A percentile compares a stretch with the other conserved stretches of the same genome.
Conservation (phyloP, 805 yeast genomes). For the Hanseniaspora valbyensis region DNA sequence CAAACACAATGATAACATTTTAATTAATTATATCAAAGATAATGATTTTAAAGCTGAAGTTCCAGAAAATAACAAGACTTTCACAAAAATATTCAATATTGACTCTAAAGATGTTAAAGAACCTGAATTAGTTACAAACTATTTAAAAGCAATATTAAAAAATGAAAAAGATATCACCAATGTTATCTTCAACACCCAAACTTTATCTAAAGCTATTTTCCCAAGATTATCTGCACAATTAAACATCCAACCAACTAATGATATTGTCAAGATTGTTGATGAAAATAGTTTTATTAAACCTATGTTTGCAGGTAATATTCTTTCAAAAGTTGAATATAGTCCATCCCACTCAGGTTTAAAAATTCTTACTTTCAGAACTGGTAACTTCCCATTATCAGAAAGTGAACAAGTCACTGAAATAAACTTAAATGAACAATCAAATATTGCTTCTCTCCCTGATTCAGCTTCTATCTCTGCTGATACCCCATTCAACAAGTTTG, state of each 20-base stretch:
- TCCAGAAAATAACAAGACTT: slow-evolving; percentile 35
- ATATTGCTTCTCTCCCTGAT: slow-evolving; percentile 40
- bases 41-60: slow-evolving; percentile 23
- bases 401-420: slow-evolving; percentile 26
- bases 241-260: slow-evolving; percentile 81
- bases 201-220: slow-evolving; percentile 73
- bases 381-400: slow-evolving; percentile 18
- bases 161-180: slow-evolving; percentile 44
- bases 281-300: slow-evolving; percentile 78
- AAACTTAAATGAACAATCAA: slow-evolving; percentile 27
- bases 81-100: slow-evolving; percentile 39
- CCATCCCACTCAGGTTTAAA: slow-evolving; percentile 73
- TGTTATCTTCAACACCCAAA: slow-evolving; percentile 70
- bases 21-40: slow-evolving; percentile 2
- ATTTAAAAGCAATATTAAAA: slow-evolving; percentile 36
- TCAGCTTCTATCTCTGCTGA: slow-evolving; percentile 28
- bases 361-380: slow-evolving; percentile 21
- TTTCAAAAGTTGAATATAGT: slow-evolving; percentile 62
- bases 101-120: slow-evolving; percentile 53
- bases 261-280: slow-evolving; percentile 56
- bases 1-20: background rate
- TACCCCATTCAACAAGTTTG: slow-evolving; percentile 29
- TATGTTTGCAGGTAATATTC: slow-evolving; percentile 90
- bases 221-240: slow-evolving; percentile 81
- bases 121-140: slow-evolving; percentile 75